phyloP scores from a whole-genome alignment of 768 basidiomycete genomes.

The Rubroboletus pulcherrimus region DNA sequence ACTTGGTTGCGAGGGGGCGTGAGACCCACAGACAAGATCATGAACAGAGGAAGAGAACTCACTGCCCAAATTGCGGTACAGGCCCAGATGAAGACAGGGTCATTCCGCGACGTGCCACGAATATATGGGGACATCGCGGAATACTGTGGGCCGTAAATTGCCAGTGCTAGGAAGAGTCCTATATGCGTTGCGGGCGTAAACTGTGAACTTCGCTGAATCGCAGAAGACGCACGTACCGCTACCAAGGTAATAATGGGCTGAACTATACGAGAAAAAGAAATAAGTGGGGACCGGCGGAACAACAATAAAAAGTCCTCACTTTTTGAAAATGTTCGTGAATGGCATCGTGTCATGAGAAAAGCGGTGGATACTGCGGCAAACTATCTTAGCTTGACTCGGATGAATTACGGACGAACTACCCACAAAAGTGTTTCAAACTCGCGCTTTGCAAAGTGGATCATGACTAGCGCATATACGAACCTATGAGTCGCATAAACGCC shows the following conservation, averaged over 20 bases:
- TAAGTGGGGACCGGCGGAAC: neutral
- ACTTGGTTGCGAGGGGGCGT: constrained; percentile 42
- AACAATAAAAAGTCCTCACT: constrained; percentile 47
- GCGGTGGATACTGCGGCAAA: constrained; percentile 69
- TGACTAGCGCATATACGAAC: constrained; percentile 67
- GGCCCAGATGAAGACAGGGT: constrained; percentile 63
- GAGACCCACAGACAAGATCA: neutral
- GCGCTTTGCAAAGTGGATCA: constrained; percentile 88
- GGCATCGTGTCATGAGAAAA: constrained; percentile 98
- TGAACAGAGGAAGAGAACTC: constrained; percentile 30
- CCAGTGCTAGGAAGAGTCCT: constrained; percentile 74
- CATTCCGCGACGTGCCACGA: constrained; percentile 56
- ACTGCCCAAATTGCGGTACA: constrained; percentile 75
- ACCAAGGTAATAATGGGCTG: constrained; percentile 82
- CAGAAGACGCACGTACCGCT: constrained; percentile 41
- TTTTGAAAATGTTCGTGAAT: constrained; percentile 77
- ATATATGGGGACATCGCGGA: constrained; percentile 61
- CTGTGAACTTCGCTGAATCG: neutral
- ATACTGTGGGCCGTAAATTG: constrained; percentile 80
- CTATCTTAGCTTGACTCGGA: neutral
- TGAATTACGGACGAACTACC: constrained; percentile 23
- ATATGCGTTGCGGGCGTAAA: neutral
- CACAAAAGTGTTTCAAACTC: constrained; percentile 90
- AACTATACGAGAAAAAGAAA: constrained; percentile 45
- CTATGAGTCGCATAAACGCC: constrained; percentile 32